Evolutionary conservation across 2,329 filamentous ascomycete genomes (phyloP).

Genomic region (Dothiorella sarmentorum): DNA sequence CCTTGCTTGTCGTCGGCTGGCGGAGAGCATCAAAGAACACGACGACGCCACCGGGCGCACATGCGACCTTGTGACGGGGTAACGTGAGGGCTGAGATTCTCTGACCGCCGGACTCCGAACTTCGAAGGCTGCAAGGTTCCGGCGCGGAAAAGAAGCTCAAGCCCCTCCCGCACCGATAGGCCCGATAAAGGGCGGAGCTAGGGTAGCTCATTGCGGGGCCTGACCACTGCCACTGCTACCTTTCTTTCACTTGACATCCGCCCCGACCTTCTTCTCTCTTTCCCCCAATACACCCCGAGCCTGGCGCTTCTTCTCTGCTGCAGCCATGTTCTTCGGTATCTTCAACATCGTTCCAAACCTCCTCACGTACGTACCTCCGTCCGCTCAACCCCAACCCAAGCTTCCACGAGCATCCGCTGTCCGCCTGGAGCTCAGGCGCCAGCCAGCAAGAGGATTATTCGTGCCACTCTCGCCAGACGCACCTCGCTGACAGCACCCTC

Average conservation of each 20-base stretch:
- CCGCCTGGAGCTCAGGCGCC: not conserved
- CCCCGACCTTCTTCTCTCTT: not conserved
- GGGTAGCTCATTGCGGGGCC: conserved; percentile 12
- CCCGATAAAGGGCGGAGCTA: conserved; percentile 9
- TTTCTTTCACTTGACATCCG: conserved; percentile 4
- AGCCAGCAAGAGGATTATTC: too few species aligned
- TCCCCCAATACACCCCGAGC: not conserved
- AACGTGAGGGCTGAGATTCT: not conserved
- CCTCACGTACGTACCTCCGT: conserved; percentile 14
- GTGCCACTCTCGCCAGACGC: not conserved
- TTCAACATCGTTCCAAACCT: conserved; percentile 18
- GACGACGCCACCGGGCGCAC: conserved; percentile 1
- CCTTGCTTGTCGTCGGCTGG: conserved; percentile 12
- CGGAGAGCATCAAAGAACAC: not conserved
- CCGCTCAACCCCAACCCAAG: not conserved
- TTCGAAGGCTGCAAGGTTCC: not conserved
- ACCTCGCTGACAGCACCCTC: conserved; percentile 23
- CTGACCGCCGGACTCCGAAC: not conserved
- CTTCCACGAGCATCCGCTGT: not conserved
- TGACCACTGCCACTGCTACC: not conserved
- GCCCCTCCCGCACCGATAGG: conserved; percentile 13
- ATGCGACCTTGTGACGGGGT: conserved; percentile 11
- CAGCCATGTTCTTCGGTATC: conserved; percentile 18
- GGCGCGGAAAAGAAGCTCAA: not conserved
- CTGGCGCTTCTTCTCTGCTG: not conserved